Base-by-base conservation (phyloP, 352 stramenopile species). In the Globisporangium carolinianum region DNA sequence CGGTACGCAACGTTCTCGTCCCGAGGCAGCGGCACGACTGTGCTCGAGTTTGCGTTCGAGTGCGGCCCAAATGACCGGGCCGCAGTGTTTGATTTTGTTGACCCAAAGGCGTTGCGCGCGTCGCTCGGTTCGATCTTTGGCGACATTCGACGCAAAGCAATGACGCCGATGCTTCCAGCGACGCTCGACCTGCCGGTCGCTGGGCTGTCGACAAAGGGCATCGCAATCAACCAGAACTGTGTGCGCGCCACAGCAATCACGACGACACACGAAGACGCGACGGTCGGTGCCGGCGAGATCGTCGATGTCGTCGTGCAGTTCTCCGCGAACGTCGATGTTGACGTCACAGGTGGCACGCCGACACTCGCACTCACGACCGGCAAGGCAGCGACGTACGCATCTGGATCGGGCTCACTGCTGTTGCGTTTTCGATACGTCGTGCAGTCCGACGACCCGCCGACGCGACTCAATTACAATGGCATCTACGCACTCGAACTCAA, bases 341-440 rank as follows among this genome's bases (percentile, higher is more conserved):
- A 75, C 11, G 51, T 60, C 0, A 61, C 67, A 1, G 56, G 45
- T 32, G 78, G 79, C 0, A 57, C 38, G 1, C 79, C 80, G 9
- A 71, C 59, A 1, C n/a, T 92, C 12, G 41, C 41, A 0, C 63
- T 78, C 35, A 71, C 76, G 2, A 89, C 75, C 7, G 58, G 52
- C 5, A 78, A 66, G 4, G 49, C 51, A 8, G 79, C 83, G 0
- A 57, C 58, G 4, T 92, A 87, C 57, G n/a, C 68, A 1, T 71
- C 53, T 14, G 78, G 80, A 39, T 63, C 64, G 24, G 72, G 71
- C 37, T 73, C 78, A 0, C 69, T 51, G 5, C 58, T 58, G 0
- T 57, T 90, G 12, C 58, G 57, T 3, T 90, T 89, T 53, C 68
- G 56, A 6, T 90, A 92, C 53, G 53, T 66, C n/a, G 75, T 90